A percentile compares a stretch with the other conserved stretches of the same genome.
These are phyloP conservation scores for Thelonectria discophora DNA, from an alignment of 2,329 filamentous ascomycete genomes.

Conservation along the genomic window DNA sequence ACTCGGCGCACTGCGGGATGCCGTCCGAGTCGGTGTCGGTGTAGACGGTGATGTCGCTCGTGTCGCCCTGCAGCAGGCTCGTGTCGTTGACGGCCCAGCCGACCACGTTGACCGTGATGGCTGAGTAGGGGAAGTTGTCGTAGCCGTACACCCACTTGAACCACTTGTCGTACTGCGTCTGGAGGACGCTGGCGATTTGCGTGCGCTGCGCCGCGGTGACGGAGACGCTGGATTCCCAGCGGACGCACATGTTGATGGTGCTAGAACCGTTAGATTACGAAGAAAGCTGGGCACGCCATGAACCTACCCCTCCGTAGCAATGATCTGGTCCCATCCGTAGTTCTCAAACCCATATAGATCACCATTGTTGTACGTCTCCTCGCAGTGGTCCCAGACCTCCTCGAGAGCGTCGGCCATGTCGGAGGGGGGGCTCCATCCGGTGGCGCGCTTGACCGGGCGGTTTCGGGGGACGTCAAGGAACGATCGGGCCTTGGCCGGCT, in stretches of 20 bases:
- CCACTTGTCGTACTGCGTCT: slow-evolving; percentile 51
- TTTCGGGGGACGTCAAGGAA: slow-evolving; percentile 28
- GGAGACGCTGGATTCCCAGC: slow-evolving; percentile 53
- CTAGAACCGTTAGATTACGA: slow-evolving; percentile 3
- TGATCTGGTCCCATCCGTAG: slow-evolving; percentile 48
- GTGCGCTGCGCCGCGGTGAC: slow-evolving; percentile 51
- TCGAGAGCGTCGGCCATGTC: slow-evolving; percentile 39
- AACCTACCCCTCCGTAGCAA: slow-evolving; percentile 44
- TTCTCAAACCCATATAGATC: slow-evolving; percentile 43
- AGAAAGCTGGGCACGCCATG: too few species aligned
- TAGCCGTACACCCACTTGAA: slow-evolving; percentile 54
- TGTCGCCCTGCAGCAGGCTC: slow-evolving; percentile 49
- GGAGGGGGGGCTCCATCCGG: slow-evolving; percentile 43
- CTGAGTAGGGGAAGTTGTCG: slow-evolving; percentile 53
- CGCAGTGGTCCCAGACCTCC: slow-evolving; percentile 46
- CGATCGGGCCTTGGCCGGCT: slow-evolving; percentile 27
- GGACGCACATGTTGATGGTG: slow-evolving; percentile 48
- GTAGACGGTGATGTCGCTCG: slow-evolving; percentile 51
- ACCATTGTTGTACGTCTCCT: slow-evolving; percentile 40
- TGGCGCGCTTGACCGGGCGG: slow-evolving; percentile 41
- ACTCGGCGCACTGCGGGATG: slow-evolving; percentile 51
- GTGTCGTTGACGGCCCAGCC: slow-evolving; percentile 54
- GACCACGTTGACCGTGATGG: slow-evolving; percentile 52
- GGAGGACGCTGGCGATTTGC: slow-evolving; percentile 47
- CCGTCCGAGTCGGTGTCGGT: slow-evolving; percentile 51